Evolutionary conservation across 2,329 filamentous ascomycete genomes (phyloP).

Genomic region (Colletotrichum liriopes): DNA sequence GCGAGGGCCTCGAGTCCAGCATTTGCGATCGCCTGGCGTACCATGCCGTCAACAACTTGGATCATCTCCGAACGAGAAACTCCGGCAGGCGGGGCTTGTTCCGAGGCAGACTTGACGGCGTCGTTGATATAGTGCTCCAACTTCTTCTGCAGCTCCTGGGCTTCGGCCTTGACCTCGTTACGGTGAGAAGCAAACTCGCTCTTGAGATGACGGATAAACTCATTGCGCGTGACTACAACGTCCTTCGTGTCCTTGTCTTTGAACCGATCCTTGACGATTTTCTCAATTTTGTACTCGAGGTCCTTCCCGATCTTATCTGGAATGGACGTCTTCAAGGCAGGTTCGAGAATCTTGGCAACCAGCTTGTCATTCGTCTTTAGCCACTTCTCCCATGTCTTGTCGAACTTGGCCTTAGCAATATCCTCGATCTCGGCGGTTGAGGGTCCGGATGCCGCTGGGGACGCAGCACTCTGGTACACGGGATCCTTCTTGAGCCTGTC

Average conservation of each 20-base stretch:
- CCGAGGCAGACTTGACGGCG: constrained; percentile 48
- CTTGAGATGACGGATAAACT: constrained; percentile 63
- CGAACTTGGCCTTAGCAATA: constrained; percentile 52
- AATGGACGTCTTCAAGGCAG: constrained; percentile 46
- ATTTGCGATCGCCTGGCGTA: constrained; percentile 61
- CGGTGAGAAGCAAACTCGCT: constrained; percentile 57
- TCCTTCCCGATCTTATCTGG: constrained; percentile 51
- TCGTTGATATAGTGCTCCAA: constrained; percentile 53
- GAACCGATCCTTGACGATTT: constrained; percentile 56
- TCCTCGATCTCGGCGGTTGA: constrained; percentile 47
- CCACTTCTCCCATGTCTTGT: constrained; percentile 67
- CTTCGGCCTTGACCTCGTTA: constrained; percentile 57
- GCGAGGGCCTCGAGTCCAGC: constrained; percentile 64
- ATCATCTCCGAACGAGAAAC: constrained; percentile 60
- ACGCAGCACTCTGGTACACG: constrained; percentile 49
- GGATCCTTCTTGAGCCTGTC: constrained; percentile 57
- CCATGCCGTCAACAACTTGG: constrained; percentile 57
- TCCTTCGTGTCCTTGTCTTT: constrained; percentile 51
- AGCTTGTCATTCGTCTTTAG: constrained; percentile 64
- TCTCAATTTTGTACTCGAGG: constrained; percentile 51
- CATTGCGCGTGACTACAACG: constrained; percentile 61
- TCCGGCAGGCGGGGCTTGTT: constrained; percentile 47
- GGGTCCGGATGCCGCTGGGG: constrained; percentile 44
- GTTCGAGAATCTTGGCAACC: constrained; percentile 46
- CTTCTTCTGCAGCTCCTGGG: constrained; percentile 55